These are phyloP conservation scores for Warburgia ugandensis DNA, from an alignment of 164 flowering plant genomes.

Conservation along the genomic window DNA sequence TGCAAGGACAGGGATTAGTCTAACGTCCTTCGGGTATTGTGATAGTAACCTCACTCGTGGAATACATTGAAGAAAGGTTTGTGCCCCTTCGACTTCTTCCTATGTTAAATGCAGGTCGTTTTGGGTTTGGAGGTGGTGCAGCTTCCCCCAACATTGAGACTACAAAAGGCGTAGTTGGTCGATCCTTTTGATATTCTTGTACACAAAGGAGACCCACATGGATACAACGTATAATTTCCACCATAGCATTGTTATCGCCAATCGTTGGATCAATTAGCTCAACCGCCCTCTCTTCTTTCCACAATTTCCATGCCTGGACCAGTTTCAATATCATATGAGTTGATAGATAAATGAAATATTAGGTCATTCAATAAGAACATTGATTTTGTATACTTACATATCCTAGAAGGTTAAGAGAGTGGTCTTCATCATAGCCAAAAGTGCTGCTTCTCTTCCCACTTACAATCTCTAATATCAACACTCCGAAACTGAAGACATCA, in stretches of 20 bases:
- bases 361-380: too few species aligned
- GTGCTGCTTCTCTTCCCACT: too few species aligned
- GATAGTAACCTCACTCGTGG: neutral
- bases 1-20: too few species aligned
- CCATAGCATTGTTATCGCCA: neutral
- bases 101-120: neutral
- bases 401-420: constrained; percentile 10
- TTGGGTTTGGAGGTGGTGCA: neutral
- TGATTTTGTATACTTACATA: too few species aligned
- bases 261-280: constrained; percentile 6
- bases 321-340: too few species aligned
- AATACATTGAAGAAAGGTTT: neutral
- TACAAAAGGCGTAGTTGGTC: constrained; percentile 1
- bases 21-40: too few species aligned
- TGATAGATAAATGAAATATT: too few species aligned
- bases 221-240: neutral
- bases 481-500: too few species aligned
- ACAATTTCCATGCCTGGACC: constrained; percentile 5
- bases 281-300: constrained; percentile 2
- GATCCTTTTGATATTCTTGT: neutral
- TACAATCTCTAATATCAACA: too few species aligned
- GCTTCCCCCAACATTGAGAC: constrained; percentile 1
- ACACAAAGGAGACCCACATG: constrained; percentile 6
- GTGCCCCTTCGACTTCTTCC: neutral
- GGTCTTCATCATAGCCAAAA: too few species aligned